A percentile compares a stretch with the other conserved stretches of the same genome.
Conservation (phyloP, 2,329 filamentous ascomycete species). For the Endothia cerciana region DNA sequence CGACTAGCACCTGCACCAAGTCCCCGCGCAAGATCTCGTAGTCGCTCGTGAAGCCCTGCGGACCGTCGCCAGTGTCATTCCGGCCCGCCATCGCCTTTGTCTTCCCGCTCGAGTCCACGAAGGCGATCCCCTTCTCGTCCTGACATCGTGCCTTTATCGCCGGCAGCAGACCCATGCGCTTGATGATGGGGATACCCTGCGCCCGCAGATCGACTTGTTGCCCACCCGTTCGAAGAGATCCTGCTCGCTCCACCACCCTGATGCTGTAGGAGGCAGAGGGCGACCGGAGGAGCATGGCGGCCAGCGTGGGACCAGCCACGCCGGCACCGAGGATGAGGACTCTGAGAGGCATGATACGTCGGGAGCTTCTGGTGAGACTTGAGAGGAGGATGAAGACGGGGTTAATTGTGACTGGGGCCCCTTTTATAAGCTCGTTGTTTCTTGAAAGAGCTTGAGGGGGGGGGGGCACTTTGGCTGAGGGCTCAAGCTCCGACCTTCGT, state of each 20-base stretch:
- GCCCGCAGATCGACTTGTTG: conserved; percentile 37
- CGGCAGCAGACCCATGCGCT: conserved; percentile 51
- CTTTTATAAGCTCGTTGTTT: no score
- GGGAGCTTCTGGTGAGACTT: no score
- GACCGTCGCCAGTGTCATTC: conserved; percentile 45
- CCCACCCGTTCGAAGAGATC: conserved; percentile 31
- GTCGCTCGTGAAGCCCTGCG: conserved; percentile 54
- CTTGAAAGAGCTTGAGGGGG: no score
- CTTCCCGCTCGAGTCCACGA: conserved; percentile 34
- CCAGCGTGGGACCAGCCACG: conserved; percentile 34
- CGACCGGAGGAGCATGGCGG: conserved; percentile 34
- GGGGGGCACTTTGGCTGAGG: no score
- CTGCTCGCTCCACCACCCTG: conserved; percentile 36
- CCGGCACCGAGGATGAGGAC: conserved; percentile 30
- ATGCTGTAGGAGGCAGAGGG: conserved; percentile 21
- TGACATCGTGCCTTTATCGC: conserved; percentile 15
- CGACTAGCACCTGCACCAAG: conserved; percentile 35
- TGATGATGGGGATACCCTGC: conserved; percentile 41
- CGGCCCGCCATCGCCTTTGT: conserved; percentile 41
- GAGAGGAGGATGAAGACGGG: no score
- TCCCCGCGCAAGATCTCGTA: conserved; percentile 65
- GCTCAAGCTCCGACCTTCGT: no score
- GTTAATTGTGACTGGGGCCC: no score
- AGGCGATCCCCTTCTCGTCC: conserved; percentile 37
- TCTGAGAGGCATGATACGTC: conserved; percentile 15